phyloP scores from a whole-genome alignment of 768 basidiomycete genomes.

The Sporobolomyces roseus region DNA sequence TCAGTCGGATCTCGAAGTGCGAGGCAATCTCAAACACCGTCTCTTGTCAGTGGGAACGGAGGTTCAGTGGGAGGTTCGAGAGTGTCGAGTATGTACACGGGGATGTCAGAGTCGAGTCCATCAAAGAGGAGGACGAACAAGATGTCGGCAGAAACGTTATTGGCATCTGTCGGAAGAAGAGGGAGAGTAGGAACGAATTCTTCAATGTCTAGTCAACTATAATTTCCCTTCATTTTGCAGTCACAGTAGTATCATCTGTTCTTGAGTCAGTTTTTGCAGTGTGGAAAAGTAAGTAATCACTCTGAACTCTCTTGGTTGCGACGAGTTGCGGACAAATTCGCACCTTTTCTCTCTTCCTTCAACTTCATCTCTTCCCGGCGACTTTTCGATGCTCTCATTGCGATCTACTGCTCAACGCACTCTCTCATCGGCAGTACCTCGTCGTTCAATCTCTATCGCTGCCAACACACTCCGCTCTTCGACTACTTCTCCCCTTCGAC shows the following conservation, averaged over 20 bases:
- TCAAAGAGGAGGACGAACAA: slow-evolving; percentile 16
- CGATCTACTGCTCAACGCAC: slow-evolving; percentile 5
- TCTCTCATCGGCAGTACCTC: neutral
- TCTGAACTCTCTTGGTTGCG: no score
- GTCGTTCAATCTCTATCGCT: slow-evolving; percentile 13
- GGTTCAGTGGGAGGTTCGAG: neutral
- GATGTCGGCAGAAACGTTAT: slow-evolving; percentile 5
- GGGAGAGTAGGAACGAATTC: neutral
- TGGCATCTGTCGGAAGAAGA: slow-evolving; percentile 13
- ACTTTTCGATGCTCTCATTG: slow-evolving; percentile 9
- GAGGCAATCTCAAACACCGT: slow-evolving; percentile 16
- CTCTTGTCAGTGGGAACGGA: neutral
- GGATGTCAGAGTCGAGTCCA: neutral
- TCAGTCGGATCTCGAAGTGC: neutral
- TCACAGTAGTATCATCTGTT: neutral
- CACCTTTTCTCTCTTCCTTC: neutral
- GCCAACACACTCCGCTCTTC: neutral
- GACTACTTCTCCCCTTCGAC: neutral
- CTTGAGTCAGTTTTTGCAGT: no score
- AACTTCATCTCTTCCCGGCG: neutral
- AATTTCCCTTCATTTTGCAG: neutral
- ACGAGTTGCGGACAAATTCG: neutral
- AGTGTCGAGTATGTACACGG: slow-evolving; percentile 3
- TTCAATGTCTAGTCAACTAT: neutral
- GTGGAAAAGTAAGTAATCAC: no score